phyloP scores from a whole-genome alignment of 768 basidiomycete genomes.

The Tricholoma terreum region DNA sequence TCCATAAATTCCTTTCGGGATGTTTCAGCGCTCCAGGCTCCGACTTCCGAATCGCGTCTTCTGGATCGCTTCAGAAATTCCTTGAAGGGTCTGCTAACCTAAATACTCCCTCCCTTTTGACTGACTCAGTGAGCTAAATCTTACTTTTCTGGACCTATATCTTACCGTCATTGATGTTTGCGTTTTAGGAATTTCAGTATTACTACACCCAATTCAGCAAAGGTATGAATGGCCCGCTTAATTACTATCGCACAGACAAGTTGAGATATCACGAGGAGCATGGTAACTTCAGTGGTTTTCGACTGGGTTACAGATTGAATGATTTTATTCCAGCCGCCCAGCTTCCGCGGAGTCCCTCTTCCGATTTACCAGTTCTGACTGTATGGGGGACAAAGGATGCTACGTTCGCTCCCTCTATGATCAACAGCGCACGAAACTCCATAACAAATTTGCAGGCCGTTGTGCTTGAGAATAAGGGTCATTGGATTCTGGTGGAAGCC shows the following conservation, averaged over 20 bases:
- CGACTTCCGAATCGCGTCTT: constrained; percentile 18
- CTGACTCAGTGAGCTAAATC: constrained; percentile 19
- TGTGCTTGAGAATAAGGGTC: constrained; percentile 52
- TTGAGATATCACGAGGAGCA: constrained; percentile 66
- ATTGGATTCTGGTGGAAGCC: constrained; percentile 70
- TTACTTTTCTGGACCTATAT: background rate
- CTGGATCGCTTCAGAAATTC: constrained; percentile 27
- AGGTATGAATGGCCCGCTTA: constrained; percentile 69
- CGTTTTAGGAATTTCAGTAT: constrained; percentile 51
- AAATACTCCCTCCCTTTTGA: constrained; percentile 21
- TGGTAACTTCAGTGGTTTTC: constrained; percentile 23
- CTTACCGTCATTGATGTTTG: background rate
- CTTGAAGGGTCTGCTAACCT: constrained; percentile 13
- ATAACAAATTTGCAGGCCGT: constrained; percentile 49
- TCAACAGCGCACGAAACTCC: constrained; percentile 46
- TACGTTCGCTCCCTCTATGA: constrained; percentile 39
- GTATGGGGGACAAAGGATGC: constrained; percentile 57
- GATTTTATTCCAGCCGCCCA: constrained; percentile 33
- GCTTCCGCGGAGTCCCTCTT: constrained; percentile 40
- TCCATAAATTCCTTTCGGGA: constrained; percentile 34
- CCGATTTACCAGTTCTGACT: constrained; percentile 57
- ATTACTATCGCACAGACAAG: constrained; percentile 67
- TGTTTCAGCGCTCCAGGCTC: constrained; percentile 21
- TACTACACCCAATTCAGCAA: constrained; percentile 45
- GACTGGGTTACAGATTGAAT: background rate